Base-by-base conservation (phyloP, 805 yeast genomes). In the Saccharomycopsis sp. region DNA sequence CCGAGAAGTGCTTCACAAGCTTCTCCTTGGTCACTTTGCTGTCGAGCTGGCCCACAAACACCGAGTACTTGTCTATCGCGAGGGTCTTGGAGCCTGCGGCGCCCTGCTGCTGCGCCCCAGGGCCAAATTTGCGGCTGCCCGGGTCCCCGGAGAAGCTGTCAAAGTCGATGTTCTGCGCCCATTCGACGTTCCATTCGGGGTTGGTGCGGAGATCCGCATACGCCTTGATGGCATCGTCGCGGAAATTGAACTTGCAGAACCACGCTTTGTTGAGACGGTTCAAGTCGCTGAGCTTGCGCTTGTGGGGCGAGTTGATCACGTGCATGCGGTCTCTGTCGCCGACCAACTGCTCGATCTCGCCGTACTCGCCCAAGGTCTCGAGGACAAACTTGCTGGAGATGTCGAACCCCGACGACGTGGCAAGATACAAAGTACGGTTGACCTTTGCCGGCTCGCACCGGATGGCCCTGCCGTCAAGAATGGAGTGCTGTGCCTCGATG, bases 391-490 rank as follows among this genome's bases (percentile, higher is more conserved):
- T 63, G 50, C 68, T 63, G 1, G 68, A 61, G 7, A 73, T 64
- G 44, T 67, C 65, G 9, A 53, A 50, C 15, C 71, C 74, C 9
- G 64, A 58, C 15, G 69, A 63, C 12, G 72, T 68, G 12, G 83
- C 71, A 51, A 90, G 69, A 67, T 81, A 87, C 48, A 92, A 73
- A 14, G 97, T 91, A 62, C 97, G 78, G 70, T 91, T 92, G 51
- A 91, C 97, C 66, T 87, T 84, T 0, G 98, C 98, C 18, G 84
- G 84, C 71, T 92, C 97, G 71, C 96, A 89, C 57, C 97, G 79
- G 50, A 92, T 81, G 2, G 82, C 75, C 68, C 96, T 78, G 14
- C 91, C 95, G 67, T 88, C 83, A 52, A 91, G 70, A 4, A 75
- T 69, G 3, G 89, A 76, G 57, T 84, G 83, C 65, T 88, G 92